phyloP scores from a whole-genome alignment of 73 alveolate genomes.

The Halteria grandinella region DNA sequence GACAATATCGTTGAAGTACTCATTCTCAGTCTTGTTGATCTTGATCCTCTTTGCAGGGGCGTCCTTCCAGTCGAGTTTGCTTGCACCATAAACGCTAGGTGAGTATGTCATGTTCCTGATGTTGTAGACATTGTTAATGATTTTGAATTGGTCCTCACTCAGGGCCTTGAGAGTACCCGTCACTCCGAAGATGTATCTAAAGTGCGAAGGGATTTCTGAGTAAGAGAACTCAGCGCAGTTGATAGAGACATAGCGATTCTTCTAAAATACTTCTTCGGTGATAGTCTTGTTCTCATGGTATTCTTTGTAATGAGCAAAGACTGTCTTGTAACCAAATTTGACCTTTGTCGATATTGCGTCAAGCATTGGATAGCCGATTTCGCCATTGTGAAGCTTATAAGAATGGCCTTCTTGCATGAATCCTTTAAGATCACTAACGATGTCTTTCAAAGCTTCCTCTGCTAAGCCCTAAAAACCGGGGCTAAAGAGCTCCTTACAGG shows the following conservation, averaged over 20 bases:
- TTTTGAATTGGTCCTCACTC: conserved; percentile 29
- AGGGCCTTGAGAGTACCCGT: conserved; percentile 62
- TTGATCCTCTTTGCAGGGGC: not conserved
- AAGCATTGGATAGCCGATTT: conserved; percentile 57
- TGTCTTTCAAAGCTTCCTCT: conserved; percentile 39
- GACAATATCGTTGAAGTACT: not conserved
- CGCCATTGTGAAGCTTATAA: conserved; percentile 1
- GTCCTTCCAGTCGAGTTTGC: not conserved
- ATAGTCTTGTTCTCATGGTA: not conserved
- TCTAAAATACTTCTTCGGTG: not conserved
- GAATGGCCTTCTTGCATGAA: not conserved
- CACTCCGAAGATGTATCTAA: conserved; percentile 59
- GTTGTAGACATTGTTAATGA: conserved; percentile 32
- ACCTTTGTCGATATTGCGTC: conserved; percentile 56
- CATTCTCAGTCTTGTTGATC: not conserved
- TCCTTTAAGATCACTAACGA: not conserved
- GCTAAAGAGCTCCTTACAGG: not conserved
- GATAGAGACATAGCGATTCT: conserved; percentile 20
- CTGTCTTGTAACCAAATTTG: conserved; percentile 60
- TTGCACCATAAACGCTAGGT: conserved; percentile 69
- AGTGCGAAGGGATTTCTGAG: conserved; percentile 52
- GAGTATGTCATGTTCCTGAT: conserved; percentile 36
- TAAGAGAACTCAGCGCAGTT: conserved; percentile 61
- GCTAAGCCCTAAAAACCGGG: not conserved
- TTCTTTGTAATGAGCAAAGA: conserved; percentile 62